Evolutionary conservation across 169 alveolate species (phyloP).

Genomic region (Eimeria praecox): DNA sequence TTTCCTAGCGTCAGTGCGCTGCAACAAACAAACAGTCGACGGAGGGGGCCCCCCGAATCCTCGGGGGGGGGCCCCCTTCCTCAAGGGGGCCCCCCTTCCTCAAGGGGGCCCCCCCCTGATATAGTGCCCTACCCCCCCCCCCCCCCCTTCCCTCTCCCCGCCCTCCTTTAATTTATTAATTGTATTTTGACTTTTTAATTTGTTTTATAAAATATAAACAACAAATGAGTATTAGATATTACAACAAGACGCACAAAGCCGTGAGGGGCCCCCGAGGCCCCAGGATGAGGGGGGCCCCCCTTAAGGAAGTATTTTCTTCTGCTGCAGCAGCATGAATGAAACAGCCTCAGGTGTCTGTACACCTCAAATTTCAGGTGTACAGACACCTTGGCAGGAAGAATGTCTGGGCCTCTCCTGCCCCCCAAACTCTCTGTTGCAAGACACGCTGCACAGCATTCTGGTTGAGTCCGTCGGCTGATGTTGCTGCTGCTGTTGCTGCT

Average conservation of each 20-base stretch:
- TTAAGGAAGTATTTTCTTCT: too few relatives aligned
- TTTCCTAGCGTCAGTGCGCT: neutral
- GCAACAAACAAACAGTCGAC: neutral
- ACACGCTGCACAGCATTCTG: neutral
- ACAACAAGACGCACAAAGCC: too few relatives aligned
- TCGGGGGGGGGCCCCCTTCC: neutral
- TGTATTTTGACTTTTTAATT: neutral
- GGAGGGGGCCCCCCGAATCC: neutral
- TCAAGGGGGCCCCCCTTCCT: neutral
- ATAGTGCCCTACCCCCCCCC: too few relatives aligned
- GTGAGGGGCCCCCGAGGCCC: too few relatives aligned
- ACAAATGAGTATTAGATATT: too few relatives aligned
- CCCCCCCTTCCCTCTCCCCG: too few relatives aligned
- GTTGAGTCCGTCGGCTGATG: constrained; percentile 1
- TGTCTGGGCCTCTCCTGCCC: neutral
- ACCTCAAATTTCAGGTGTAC: neutral
- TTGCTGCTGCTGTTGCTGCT: constrained; percentile 14
- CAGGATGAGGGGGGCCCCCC: too few relatives aligned
- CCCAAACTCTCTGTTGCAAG: neutral
- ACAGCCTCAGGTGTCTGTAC: neutral
- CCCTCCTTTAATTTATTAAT: neutral
- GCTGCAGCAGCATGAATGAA: constrained; percentile 5
- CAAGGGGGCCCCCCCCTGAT: too few relatives aligned
- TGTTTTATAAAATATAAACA: neutral
- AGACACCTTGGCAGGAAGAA: neutral